phyloP scores from a whole-genome alignment of 1,284 basidiomycete genomes.

The Leccinum pallidistipes region DNA sequence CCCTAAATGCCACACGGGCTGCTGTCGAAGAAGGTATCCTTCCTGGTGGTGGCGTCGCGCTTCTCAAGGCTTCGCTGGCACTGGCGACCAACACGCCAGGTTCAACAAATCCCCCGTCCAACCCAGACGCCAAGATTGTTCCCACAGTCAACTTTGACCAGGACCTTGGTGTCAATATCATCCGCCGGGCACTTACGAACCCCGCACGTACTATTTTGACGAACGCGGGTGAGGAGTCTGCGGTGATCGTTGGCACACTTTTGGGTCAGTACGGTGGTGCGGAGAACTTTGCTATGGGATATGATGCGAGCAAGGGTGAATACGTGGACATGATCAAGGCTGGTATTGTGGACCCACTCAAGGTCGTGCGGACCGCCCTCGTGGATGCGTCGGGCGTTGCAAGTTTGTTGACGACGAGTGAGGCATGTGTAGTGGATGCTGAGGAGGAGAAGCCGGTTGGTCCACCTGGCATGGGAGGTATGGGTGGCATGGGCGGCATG shows the following conservation, averaged over 20 bases:
- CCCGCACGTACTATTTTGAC: constrained; percentile 89
- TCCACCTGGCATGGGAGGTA: constrained; percentile 57
- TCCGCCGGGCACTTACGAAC: constrained; percentile 83
- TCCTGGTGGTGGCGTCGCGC: constrained; percentile 91
- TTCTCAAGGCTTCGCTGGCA: constrained; percentile 86
- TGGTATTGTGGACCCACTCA: constrained; percentile 93
- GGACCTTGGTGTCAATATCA: constrained; percentile 93
- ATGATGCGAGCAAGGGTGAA: constrained; percentile 90
- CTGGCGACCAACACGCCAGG: constrained; percentile 64
- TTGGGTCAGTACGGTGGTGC: constrained; percentile 63
- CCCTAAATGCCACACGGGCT: constrained; percentile 94
- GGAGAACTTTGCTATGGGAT: constrained; percentile 84
- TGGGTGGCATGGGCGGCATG: constrained; percentile 71
- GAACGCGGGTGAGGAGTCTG: constrained; percentile 95
- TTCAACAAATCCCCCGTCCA: constrained; percentile 40
- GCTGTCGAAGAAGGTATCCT: constrained; percentile 99
- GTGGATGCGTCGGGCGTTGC: constrained; percentile 89
- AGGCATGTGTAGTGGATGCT: constrained; percentile 91
- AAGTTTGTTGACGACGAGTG: constrained; percentile 89
- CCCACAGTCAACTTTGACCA: constrained; percentile 95
- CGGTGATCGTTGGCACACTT: constrained; percentile 90
- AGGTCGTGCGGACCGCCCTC: constrained; percentile 91
- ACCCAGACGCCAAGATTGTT: constrained; percentile 64
- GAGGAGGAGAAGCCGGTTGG: constrained; percentile 74
- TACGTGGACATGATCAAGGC: constrained; percentile 94